These are phyloP conservation scores for Rubroshorea leprosula DNA, from an alignment of 345 rosid genomes.

Conservation along the genomic window DNA sequence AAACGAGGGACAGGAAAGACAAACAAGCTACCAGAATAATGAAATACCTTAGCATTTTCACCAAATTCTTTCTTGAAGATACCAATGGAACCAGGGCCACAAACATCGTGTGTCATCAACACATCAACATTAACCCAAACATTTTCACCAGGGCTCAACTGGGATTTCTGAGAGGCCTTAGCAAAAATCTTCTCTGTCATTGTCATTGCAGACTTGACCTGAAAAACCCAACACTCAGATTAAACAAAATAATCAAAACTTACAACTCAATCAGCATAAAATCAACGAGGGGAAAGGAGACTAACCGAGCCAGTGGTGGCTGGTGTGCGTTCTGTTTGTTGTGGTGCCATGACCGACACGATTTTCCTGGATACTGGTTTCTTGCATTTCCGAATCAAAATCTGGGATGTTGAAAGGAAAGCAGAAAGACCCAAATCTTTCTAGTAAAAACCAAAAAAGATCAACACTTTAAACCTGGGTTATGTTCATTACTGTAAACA, in stretches of 20 bases:
- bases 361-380: slow-evolving; percentile 49
- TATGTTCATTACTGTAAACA: not conserved
- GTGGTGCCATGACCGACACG: slow-evolving; percentile 76
- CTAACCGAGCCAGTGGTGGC: slow-evolving; percentile 81
- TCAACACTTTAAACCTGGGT: not conserved
- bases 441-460: slow-evolving; percentile 16
- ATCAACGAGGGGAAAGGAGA: slow-evolving; percentile 5
- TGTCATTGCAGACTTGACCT: slow-evolving; percentile 95
- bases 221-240: slow-evolving; percentile 1
- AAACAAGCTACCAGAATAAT: not conserved
- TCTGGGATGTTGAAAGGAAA: slow-evolving; percentile 37
- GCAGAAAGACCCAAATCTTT: slow-evolving; percentile 47
- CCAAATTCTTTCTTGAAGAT: slow-evolving; percentile 94
- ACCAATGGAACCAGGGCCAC: slow-evolving; percentile 91
- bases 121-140: slow-evolving; percentile 89
- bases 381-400: slow-evolving; percentile 45
- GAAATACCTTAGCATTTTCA: slow-evolving; percentile 65
- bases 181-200: slow-evolving; percentile 96
- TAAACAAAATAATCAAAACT: not conserved
- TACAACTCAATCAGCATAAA: not conserved
- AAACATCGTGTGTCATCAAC: slow-evolving; percentile 96
- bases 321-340: slow-evolving; percentile 64
- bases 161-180: slow-evolving; percentile 68
- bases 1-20: not conserved
- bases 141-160: slow-evolving; percentile 82